phyloP scores from a whole-genome alignment of 1,284 basidiomycete species.

The Microstroma glucosiphilum region DNA sequence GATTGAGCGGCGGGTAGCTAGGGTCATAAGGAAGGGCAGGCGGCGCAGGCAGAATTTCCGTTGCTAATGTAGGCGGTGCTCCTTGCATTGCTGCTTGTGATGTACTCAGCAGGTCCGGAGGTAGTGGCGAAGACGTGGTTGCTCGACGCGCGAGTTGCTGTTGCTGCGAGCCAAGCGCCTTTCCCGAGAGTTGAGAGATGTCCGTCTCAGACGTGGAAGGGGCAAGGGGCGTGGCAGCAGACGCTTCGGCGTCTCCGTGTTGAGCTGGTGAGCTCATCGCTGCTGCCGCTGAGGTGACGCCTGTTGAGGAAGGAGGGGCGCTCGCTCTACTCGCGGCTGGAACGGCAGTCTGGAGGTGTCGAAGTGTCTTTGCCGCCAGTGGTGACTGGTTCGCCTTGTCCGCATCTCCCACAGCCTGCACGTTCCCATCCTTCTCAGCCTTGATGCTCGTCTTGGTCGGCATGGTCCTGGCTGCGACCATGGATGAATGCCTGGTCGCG shows the following conservation, averaged over 20 bases:
- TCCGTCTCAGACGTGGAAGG: background rate
- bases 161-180: background rate
- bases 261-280: no score
- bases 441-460: no score
- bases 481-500: no score
- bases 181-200: background rate
- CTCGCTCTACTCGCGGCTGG: no score
- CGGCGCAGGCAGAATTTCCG: slow-evolving; percentile 11
- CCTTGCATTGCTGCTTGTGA: background rate
- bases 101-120: background rate
- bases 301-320: no score
- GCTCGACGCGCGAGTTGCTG: background rate
- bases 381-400: no score
- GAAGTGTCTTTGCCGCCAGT: no score
- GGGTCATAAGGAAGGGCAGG: slow-evolving; percentile 5
- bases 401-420: no score
- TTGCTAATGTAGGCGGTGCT: background rate
- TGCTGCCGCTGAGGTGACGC: no score
- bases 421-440: no score
- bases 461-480: no score
- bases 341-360: no score
- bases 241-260: background rate
- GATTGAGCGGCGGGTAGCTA: slow-evolving; percentile 6
- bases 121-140: background rate
- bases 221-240: background rate